Percentiles rank a stretch among this genome's conserved stretches.
These are phyloP conservation scores for Auricularia sp. DNA, from an alignment of 768 basidiomycete genomes.

Conservation along the genomic window DNA sequence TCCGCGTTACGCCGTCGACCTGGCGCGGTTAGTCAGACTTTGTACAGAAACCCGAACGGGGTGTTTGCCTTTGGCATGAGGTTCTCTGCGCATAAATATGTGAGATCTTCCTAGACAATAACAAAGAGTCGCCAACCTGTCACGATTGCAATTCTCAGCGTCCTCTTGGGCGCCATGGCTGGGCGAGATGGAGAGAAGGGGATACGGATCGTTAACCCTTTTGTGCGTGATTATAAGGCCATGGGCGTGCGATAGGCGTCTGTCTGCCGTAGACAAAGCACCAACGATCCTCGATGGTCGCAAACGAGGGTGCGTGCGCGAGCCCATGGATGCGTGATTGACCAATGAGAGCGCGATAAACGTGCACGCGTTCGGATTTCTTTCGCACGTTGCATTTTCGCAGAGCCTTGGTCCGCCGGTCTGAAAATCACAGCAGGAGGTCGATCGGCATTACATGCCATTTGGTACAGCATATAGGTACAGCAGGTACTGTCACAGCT, in stretches of 20 bases:
- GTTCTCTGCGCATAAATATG: slow-evolving; percentile 19
- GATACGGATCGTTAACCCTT: not conserved
- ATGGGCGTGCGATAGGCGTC: not conserved
- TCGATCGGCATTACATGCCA: not conserved
- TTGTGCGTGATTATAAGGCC: not conserved
- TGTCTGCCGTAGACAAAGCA: not conserved
- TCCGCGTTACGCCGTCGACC: slow-evolving; percentile 36
- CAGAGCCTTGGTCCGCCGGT: not conserved
- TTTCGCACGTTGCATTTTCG: not conserved
- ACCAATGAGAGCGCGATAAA: not conserved
- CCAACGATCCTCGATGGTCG: not conserved
- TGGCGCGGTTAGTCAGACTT: not conserved
- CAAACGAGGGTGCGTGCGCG: not conserved
- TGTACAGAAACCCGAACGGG: not conserved
- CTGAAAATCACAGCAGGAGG: not conserved
- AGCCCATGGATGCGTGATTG: not conserved
- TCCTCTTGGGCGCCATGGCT: not conserved
- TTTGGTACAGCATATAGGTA: not conserved
- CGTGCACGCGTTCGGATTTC: not conserved
- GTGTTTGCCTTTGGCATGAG: slow-evolving; percentile 22
- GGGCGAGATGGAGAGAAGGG: not conserved
- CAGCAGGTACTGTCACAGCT: not conserved
- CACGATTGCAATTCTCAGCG: not conserved
- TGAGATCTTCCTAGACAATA: not conserved
- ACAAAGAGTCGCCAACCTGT: not conserved